These are phyloP conservation scores for Tricholoma saponaceum DNA, from an alignment of 768 basidiomycete genomes.

Conservation along the genomic window DNA sequence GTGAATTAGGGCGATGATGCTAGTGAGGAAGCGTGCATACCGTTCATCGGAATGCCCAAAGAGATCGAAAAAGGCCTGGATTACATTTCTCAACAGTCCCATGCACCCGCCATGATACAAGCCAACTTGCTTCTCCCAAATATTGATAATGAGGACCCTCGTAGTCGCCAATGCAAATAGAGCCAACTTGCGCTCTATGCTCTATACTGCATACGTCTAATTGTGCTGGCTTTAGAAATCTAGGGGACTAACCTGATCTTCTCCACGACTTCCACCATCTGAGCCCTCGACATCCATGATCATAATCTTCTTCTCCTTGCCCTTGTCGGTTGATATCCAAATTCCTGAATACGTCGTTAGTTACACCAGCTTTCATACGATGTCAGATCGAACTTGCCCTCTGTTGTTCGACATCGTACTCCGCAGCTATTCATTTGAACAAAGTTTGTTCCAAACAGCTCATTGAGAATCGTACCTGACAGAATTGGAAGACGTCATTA, in stretches of 20 bases:
- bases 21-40: too few species aligned
- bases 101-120: constrained; percentile 99
- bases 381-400: neutral
- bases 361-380: neutral
- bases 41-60: constrained; percentile 48
- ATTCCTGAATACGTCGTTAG: neutral
- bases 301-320: constrained; percentile 53
- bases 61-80: constrained; percentile 92
- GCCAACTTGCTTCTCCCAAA: constrained; percentile 99
- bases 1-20: too few species aligned
- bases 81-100: constrained; percentile 97
- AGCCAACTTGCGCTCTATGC: too few species aligned
- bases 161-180: constrained; percentile 91
- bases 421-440: neutral
- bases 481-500: neutral
- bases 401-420: neutral
- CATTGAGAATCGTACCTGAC: neutral
- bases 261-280: constrained; percentile 95
- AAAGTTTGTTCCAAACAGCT: neutral
- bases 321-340: neutral
- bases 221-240: too few species aligned
- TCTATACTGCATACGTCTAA: too few species aligned
- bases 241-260: constrained; percentile 79
- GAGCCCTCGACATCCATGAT: constrained; percentile 99
- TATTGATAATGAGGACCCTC: constrained; percentile 90